Conservation (phyloP, 331 rosid genomes). For the Pyrus hybrid region DNA sequence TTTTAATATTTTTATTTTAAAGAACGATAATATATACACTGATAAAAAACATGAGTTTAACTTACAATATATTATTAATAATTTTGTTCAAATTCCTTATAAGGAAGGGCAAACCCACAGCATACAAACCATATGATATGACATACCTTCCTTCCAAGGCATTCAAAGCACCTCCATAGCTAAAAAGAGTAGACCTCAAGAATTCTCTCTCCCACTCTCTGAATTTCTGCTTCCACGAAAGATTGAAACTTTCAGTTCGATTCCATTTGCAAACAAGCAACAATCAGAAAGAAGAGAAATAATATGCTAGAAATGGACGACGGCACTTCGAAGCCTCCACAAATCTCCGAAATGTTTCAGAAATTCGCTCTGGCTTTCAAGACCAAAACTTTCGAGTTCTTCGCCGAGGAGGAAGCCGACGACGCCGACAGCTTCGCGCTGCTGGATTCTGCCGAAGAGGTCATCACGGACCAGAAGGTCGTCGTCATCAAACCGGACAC, state of each 20-base stretch:
- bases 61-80: no score
- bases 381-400: slow-evolving; percentile 82
- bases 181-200: background rate
- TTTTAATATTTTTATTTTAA: no score
- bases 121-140: background rate
- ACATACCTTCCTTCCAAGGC: slow-evolving; percentile 53
- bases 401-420: slow-evolving; percentile 59
- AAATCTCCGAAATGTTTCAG: slow-evolving; percentile 91
- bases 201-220: background rate
- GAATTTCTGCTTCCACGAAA: background rate
- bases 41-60: no score
- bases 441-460: slow-evolving; percentile 80
- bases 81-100: no score
- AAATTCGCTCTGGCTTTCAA: slow-evolving; percentile 93
- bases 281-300: background rate
- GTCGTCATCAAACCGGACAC: slow-evolving; percentile 82
- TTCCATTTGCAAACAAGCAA: background rate
- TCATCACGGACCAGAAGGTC: slow-evolving; percentile 88
- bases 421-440: slow-evolving; percentile 73
- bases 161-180: slow-evolving; percentile 38
- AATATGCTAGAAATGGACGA: slow-evolving; percentile 57
- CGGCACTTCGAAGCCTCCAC: slow-evolving; percentile 63
- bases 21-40: no score
- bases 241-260: background rate
- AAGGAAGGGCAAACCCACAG: background rate